Base-by-base conservation (phyloP, 306 rosid species). In the Morella rubra region DNA sequence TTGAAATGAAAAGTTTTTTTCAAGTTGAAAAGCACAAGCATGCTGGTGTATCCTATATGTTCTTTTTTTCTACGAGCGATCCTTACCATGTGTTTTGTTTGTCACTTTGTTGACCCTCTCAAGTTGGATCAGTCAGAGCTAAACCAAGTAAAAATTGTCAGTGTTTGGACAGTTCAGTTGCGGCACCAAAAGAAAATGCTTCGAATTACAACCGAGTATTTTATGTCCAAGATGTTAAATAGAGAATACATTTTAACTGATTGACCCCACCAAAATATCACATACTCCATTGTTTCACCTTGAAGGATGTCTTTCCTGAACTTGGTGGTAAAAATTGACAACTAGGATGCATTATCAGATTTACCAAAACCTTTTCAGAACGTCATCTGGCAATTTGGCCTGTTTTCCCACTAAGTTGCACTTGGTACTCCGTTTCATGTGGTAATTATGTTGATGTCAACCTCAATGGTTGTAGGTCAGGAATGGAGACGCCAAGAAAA, bases 391-490 rank as follows among this genome's bases (percentile, higher is more conserved):
- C 10, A 18, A 18, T n/a, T 54, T 6, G 24, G 24, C 60, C n/a
- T 54, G 8, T n/a, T 15, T 47, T 18, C 24, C 11, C n/a, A 54
- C 24, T 54, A 54, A 8, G 8, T 54, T 54, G 60, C 58, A 52
- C 20, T 52, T 52, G 5, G 61, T 19, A 9, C 13, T 3, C 40
- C 10, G 4, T 56, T 56, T 19, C 56, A 40, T 58, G 76, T 53
- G 64, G 72, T 42, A 37, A 22, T 83, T 56, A 75, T 80, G 46
- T 60, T 81, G 41, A 78, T 52, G 41, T 67, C 11, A 71, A 64
- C 81, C 77, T 80, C 58, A 66, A 82, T 83, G 77, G 67, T 59
- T 85, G 88, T 71, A 91, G 87, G 76, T 76, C 74, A 45, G 77
- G 81, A 79, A 75, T 73, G 75, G 78, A 78, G 77, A 82, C 76